These are phyloP conservation scores for Aspergillus viridinutans DNA, from an alignment of 2,329 filamentous ascomycete species.

Conservation along the genomic window DNA sequence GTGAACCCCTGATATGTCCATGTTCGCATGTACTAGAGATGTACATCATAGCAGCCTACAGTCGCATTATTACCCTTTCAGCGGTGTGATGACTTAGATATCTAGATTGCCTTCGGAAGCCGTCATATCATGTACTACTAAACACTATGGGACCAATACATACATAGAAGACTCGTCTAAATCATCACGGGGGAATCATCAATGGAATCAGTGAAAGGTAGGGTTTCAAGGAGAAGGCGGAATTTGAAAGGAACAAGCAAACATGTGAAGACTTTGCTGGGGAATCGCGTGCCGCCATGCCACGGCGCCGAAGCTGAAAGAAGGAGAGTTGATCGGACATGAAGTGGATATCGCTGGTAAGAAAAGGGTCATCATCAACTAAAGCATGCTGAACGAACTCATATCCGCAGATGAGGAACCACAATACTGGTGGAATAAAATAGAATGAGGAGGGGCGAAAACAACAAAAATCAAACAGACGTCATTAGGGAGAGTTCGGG, in stretches of 20 bases:
- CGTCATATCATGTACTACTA: not conserved
- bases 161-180: slow-evolving; percentile 21
- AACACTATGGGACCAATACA: slow-evolving; percentile 15
- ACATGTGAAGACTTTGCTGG: not conserved
- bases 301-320: not conserved
- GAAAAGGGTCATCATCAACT: not conserved
- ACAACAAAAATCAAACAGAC: not conserved
- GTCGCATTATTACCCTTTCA: not conserved
- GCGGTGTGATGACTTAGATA: not conserved
- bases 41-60: not conserved
- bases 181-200: slow-evolving; percentile 12
- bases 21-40: too few species aligned
- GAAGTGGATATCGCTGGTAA: not conserved
- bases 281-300: not conserved
- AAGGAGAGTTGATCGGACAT: not conserved
- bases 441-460: not conserved
- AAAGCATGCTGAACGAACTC: slow-evolving; percentile 3
- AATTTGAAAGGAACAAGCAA: not conserved
- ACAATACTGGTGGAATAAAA: slow-evolving; percentile 8
- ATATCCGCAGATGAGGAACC: slow-evolving; percentile 10
- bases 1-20: slow-evolving; percentile 24
- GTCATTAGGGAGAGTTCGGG: not conserved
- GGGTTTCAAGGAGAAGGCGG: not conserved
- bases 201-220: not conserved
- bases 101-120: not conserved